Evolutionary conservation across 495 filamentous ascomycete genomes (phyloP), one percentile per base, ranked within the genome.

Genomic region (Lophiotrema nucula): DNA sequence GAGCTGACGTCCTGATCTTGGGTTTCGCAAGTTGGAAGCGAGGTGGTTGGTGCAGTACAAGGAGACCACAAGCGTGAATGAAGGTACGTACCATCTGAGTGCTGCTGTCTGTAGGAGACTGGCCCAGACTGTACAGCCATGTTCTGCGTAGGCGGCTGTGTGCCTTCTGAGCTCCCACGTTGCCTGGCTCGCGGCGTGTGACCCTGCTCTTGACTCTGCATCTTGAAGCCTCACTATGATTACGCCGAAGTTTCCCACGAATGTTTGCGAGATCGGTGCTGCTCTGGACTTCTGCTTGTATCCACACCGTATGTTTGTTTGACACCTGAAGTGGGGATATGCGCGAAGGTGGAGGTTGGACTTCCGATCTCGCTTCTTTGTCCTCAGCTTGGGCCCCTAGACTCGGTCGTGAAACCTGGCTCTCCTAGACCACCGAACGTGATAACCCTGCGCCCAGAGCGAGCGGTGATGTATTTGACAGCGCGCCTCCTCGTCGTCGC

Each of bases 21-120:
- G 21, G 19, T 2, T 24, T 47, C 18, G 26, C 10, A 47, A 23
- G 28, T n/a, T 5, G 28, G 8, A 18, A 16, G 4, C 31, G 33
- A 18, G 35, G 26, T 8, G 21, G 23, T 4, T 2, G 10, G 19
- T 6, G 38, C 15, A 35, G 41, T 13, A 38, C 1, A 22, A 24
- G 18, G 39, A 16, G 39, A n/a, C 8, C 15, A 26, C 41, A 48
- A 43, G 18, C 21, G 27, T 37, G 27, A 37, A 41, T n/a, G n/a
- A n/a, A n/a, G n/a, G n/a, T 33, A 52, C 58, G n/a, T 28, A 62
- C 58, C 58, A 43, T 62, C 58, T 25, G 58, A 62, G 13, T 50
- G 58, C 21, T 44, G 45, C 22, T 53, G 50, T 55, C 44, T 54
- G 28, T 22, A 38, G 31, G 58, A 44, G 24, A 37, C 11, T 22